Percentiles rank a stretch among this genome's conserved stretches.
Conservation (phyloP, 2,329 filamentous ascomycete species). For the Corniculantispora saksenae region DNA sequence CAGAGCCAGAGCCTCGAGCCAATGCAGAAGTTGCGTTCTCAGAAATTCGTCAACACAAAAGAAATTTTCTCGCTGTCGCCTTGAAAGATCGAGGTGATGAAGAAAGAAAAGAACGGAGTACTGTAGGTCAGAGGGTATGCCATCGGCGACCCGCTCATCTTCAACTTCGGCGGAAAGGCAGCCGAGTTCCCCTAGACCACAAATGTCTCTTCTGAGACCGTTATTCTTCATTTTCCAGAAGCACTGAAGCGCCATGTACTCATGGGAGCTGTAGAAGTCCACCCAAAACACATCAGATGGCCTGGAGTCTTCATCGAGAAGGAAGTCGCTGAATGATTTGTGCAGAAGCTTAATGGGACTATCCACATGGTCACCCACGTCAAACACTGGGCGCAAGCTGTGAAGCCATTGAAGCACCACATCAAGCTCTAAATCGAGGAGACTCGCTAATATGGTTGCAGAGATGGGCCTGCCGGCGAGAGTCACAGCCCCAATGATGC, state of each 20-base stretch:
- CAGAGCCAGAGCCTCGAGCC: background rate
- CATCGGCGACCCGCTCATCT: background rate
- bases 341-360: background rate
- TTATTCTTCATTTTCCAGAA: background rate
- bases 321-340: constrained; percentile 1
- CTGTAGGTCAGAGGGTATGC: background rate
- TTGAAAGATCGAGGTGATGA: background rate
- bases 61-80: background rate
- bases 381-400: background rate
- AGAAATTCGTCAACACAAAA: background rate
- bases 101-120: background rate
- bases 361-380: background rate
- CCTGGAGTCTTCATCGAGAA: background rate
- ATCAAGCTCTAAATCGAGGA: background rate
- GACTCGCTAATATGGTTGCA: background rate
- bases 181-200: background rate
- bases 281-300: background rate
- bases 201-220: background rate
- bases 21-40: background rate
- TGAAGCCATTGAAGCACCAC: background rate
- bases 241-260: background rate
- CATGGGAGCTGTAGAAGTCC: background rate
- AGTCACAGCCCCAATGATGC: background rate
- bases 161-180: background rate
- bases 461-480: background rate